phyloP scores from a whole-genome alignment of 352 stramenopile genomes.

The Pythium grandisporangium region DNA sequence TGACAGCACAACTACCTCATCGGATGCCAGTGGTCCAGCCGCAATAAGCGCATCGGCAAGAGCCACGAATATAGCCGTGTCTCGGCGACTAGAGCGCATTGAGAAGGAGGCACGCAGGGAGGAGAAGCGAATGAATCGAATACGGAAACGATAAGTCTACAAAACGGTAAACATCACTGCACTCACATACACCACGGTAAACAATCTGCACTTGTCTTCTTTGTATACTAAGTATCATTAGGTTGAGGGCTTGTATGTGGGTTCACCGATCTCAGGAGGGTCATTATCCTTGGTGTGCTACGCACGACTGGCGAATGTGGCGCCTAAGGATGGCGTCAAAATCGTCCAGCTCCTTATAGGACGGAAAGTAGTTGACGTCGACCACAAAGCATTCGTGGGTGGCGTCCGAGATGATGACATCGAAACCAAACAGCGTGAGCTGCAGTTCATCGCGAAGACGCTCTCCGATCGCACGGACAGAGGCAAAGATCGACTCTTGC shows the following conservation, averaged over 20 bases:
- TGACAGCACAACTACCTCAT: too few species aligned
- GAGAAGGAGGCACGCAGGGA: slow-evolving; percentile 9
- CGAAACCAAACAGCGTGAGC: slow-evolving; percentile 77
- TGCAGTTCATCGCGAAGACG: slow-evolving; percentile 48
- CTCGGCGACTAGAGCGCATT: slow-evolving; percentile 11
- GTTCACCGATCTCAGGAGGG: neutral
- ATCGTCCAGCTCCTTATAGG: slow-evolving; percentile 72
- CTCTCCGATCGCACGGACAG: slow-evolving; percentile 48
- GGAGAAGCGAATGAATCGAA: neutral
- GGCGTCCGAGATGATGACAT: slow-evolving; percentile 70
- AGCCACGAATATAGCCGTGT: too few species aligned
- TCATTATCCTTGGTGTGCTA: neutral
- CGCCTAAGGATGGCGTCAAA: slow-evolving; percentile 45
- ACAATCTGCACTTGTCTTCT: too few species aligned
- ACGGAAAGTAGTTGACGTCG: slow-evolving; percentile 86
- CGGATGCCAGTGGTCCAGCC: too few species aligned
- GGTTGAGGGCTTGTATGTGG: too few species aligned
- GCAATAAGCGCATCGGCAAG: too few species aligned
- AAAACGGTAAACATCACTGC: neutral
- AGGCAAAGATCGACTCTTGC: slow-evolving; percentile 45
- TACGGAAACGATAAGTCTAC: neutral
- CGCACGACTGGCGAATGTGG: slow-evolving; percentile 29
- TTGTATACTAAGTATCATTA: too few species aligned
- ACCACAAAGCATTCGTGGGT: slow-evolving; percentile 59
- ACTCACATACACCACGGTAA: too few species aligned